Conservation (phyloP, 192 early-diverging fungal genomes). For the Umbelopsis isabellina region DNA sequence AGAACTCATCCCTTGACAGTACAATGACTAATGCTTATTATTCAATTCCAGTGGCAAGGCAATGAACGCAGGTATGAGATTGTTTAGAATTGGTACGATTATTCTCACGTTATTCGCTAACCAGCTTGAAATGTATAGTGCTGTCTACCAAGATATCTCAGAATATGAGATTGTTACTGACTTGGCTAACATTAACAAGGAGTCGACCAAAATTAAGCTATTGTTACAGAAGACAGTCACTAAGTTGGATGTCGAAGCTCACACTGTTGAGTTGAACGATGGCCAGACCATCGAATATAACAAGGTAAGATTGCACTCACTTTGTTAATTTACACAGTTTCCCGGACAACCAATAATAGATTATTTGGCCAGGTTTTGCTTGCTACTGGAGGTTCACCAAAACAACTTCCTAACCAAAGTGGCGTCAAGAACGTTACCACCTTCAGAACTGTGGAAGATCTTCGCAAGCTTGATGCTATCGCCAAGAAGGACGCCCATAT, state of each 20-base stretch:
- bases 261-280: slow-evolving; percentile 53
- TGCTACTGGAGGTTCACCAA: slow-evolving; percentile 66
- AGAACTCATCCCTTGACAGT: no score
- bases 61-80: slow-evolving; percentile 47
- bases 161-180: slow-evolving; percentile 43
- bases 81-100: background rate
- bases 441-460: slow-evolving; percentile 63
- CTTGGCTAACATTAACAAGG: slow-evolving; percentile 44
- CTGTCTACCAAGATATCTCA: slow-evolving; percentile 46
- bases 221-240: slow-evolving; percentile 49
- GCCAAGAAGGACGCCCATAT: slow-evolving; percentile 50
- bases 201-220: slow-evolving; percentile 48
- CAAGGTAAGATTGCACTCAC: slow-evolving; percentile 28
- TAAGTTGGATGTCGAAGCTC: slow-evolving; percentile 53
- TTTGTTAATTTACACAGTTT: background rate
- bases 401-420: slow-evolving; percentile 44
- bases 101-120: background rate
- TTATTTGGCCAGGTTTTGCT: slow-evolving; percentile 47
- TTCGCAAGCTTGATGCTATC: slow-evolving; percentile 47
- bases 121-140: slow-evolving; percentile 23
- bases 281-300: slow-evolving; percentile 56
- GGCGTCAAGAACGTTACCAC: slow-evolving; percentile 47
- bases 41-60: slow-evolving; percentile 52
- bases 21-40: background rate
- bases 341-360: background rate